A percentile compares a stretch with the other conserved stretches of the same genome.
These are phyloP conservation scores for Phytophthora tubulina DNA, from an alignment of 352 stramenopile species.

Conservation along the genomic window DNA sequence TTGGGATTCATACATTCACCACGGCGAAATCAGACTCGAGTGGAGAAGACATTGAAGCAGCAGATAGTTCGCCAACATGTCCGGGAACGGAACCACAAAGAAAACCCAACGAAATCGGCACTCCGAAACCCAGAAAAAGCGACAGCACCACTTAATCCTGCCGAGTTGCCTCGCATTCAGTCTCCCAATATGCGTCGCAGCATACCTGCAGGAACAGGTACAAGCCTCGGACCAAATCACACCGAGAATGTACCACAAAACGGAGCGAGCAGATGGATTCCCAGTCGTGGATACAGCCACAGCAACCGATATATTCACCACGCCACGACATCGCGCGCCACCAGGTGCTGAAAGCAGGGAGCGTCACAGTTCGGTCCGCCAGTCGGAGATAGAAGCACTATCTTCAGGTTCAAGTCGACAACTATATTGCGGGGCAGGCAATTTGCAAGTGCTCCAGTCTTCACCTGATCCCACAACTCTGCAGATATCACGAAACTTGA, in stretches of 20 bases:
- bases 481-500: slow-evolving; percentile 5
- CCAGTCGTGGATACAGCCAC: too few species aligned
- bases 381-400: too few species aligned
- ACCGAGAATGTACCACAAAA: too few species aligned
- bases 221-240: too few species aligned
- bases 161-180: not conserved
- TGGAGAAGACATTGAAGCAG: slow-evolving; percentile 7
- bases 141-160: slow-evolving; percentile 1
- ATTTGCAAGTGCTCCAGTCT: not conserved
- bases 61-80: slow-evolving; percentile 10
- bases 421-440: not conserved
- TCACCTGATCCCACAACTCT: slow-evolving; percentile 1
- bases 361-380: too few species aligned
- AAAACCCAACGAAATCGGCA: not conserved
- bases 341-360: too few species aligned
- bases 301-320: too few species aligned
- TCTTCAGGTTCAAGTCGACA: not conserved
- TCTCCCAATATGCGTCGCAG: too few species aligned
- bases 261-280: too few species aligned
- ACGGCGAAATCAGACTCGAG: slow-evolving; percentile 5
- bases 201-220: too few species aligned
- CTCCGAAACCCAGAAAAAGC: not conserved
- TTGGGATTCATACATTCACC: slow-evolving; percentile 12
- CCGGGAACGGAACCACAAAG: slow-evolving; percentile 1
- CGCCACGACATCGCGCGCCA: too few species aligned